These are phyloP conservation scores for Paecilomyces fulvus DNA, from an alignment of 2,329 filamentous ascomycete genomes.

Conservation along the genomic window DNA sequence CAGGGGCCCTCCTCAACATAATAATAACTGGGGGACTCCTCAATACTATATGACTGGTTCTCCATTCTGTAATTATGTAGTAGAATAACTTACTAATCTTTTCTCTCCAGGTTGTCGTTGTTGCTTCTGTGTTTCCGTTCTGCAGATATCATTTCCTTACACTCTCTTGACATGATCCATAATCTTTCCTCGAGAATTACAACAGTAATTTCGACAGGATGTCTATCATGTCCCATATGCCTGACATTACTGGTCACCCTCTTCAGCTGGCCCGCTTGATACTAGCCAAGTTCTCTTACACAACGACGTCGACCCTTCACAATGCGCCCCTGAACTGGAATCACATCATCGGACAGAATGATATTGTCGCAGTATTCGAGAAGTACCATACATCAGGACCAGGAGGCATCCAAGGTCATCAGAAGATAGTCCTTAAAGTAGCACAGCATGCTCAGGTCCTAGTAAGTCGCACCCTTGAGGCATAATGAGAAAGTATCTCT, in stretches of 20 bases:
- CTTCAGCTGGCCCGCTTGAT: conserved; percentile 15
- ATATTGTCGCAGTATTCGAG: conserved; percentile 30
- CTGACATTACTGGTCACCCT: neutral
- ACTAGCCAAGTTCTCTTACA: conserved; percentile 38
- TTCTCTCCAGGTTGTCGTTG: too few species aligned
- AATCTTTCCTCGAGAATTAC: too few species aligned
- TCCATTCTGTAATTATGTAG: too few species aligned
- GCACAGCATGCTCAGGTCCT: conserved; percentile 25
- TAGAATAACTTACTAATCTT: too few species aligned
- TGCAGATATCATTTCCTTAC: neutral
- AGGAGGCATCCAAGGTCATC: conserved; percentile 6
- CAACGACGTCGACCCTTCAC: conserved; percentile 28
- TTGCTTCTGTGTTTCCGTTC: neutral
- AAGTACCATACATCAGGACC: conserved; percentile 8
- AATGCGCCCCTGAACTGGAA: conserved; percentile 35
- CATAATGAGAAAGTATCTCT: neutral
- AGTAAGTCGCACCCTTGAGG: conserved; percentile 17
- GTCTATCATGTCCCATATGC: neutral
- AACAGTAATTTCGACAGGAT: neutral
- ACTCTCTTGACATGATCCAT: neutral
- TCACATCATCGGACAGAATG: conserved; percentile 31
- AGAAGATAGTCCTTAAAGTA: conserved; percentile 25
- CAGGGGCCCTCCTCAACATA: too few species aligned
- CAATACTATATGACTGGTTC: too few species aligned
- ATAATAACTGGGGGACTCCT: too few species aligned